A percentile compares a stretch with the other conserved stretches of the same genome.
phyloP scores from a whole-genome alignment of 192 early-diverging fungal species.

The Endogone sp. region DNA sequence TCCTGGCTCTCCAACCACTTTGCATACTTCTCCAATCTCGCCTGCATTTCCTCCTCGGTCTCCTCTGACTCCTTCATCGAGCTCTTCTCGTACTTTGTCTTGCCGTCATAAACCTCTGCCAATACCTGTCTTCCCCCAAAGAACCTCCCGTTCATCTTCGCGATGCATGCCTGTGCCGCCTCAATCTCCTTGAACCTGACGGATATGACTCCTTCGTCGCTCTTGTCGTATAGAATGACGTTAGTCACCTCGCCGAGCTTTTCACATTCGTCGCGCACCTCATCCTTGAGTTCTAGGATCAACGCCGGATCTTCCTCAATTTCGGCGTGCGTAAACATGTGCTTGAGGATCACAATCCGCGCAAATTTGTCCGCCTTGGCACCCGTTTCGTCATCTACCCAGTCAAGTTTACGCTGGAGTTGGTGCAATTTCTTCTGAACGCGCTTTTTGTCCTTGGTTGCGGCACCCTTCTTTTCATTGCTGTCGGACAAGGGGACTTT shows the following conservation, averaged over 20 bases:
- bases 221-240: conserved; percentile 85
- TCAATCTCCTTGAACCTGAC: conserved; percentile 84
- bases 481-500: conserved; percentile 36
- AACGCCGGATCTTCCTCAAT: conserved; percentile 59
- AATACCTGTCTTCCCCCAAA: conserved; percentile 82
- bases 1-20: conserved; percentile 77
- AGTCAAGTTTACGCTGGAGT: conserved; percentile 84
- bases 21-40: conserved; percentile 80
- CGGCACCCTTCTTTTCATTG: conserved; percentile 16
- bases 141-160: conserved; percentile 64
- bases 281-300: conserved; percentile 83
- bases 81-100: conserved; percentile 67
- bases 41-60: conserved; percentile 70
- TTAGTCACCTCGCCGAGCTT: conserved; percentile 92
- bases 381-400: conserved; percentile 73
- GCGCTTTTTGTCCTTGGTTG: conserved; percentile 46
- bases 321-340: conserved; percentile 92
- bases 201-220: conserved; percentile 80
- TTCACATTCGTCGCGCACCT: conserved; percentile 91
- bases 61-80: conserved; percentile 47
- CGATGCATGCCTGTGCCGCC: conserved; percentile 75
- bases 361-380: conserved; percentile 71
- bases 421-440: conserved; percentile 64
- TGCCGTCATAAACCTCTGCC: conserved; percentile 79
- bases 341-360: conserved; percentile 87